Evolutionary conservation across 208 protist species (phyloP), one percentile per base, ranked within the genome.

Genomic region (Wallacemonas sp.): DNA sequence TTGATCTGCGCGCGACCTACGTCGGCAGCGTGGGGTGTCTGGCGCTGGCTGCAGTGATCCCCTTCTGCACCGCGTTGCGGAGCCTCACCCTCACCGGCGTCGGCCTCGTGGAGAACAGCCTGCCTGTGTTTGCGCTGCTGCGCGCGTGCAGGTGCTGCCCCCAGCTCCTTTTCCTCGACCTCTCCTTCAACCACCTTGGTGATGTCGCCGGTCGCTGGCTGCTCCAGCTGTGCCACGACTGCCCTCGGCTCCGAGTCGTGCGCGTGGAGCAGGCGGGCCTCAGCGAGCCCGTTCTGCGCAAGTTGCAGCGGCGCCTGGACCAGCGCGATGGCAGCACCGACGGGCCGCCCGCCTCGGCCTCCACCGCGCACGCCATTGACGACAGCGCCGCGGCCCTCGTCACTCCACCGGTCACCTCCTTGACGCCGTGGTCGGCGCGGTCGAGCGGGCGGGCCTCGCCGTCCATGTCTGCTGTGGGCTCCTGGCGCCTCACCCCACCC

Each of bases 141-240:
- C 65, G 52, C 25, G 65, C 68, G 23, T 44, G 73, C 26, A 26
- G 59, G 20, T 44, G 32, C 20, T 70, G 70, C 46, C 57, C 52
- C 1, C 49, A 25, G n/a, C 38, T 86, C 18, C 63, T 67, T 14
- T 78, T 57, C 44, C 54, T 86, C 14, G 70, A 86, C 46, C 25
- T 86, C 16, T 81, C 72, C 23, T 20, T 39, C 2, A 86, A 86
- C 41, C 48, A 26, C 14, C 67, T 87, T 22, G 64, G 67, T 31
- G 77, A 83, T 41, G 36, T 38, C 42, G 69, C 61, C 7, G 77
- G 81, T 0, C 67, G 61, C 5, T 72, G 68, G 55, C 67, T 84
- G 20, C 42, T 84, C 18, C 63, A 26, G 29, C 62, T 77, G n/a
- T 23, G 72, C 22, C 46, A 74, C 22, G 64, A 26, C 26, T 61